These are phyloP conservation scores for Nicotiana paniculata DNA, from an alignment of 257 asterid species.

Conservation along the genomic window DNA sequence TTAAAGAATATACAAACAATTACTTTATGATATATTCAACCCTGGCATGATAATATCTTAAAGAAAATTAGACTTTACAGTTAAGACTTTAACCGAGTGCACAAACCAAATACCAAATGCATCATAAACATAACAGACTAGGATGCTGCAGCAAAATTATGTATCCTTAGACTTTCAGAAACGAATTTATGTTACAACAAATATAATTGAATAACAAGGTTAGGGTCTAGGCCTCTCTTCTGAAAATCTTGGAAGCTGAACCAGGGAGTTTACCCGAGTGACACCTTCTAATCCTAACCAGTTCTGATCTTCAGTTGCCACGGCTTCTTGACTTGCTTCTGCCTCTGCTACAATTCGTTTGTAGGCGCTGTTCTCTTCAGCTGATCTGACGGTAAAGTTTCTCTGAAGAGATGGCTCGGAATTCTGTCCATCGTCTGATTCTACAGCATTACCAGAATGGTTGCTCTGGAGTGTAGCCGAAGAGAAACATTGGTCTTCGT, in stretches of 20 bases:
- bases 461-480: conserved; percentile 71
- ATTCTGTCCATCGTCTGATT: conserved; percentile 78
- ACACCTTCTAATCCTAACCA: conserved; percentile 99
- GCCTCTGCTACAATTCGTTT: conserved; percentile 29
- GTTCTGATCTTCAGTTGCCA: conserved; percentile 45
- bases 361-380: conserved; percentile 51
- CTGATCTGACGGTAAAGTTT: conserved; percentile 66
- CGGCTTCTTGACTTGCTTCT: conserved; percentile 23
- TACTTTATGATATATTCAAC: not conserved
- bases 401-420: conserved; percentile 72
- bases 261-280: conserved; percentile 89
- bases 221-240: conserved; percentile 62
- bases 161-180: not conserved
- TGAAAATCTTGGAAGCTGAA: conserved; percentile 93
- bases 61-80: conserved; percentile 2
- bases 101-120: not conserved
- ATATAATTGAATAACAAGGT: conserved; percentile 12
- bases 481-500: conserved; percentile 72
- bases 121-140: not conserved
- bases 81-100: not conserved
- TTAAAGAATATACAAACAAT: not conserved
- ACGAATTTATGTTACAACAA: not conserved
- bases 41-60: not conserved
- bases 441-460: conserved; percentile 65
- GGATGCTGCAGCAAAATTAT: not conserved